A percentile compares a stretch with the other conserved stretches of the same genome.
Evolutionary conservation across 768 basidiomycete species (phyloP).

Genomic region (Macrocybe gigantea): DNA sequence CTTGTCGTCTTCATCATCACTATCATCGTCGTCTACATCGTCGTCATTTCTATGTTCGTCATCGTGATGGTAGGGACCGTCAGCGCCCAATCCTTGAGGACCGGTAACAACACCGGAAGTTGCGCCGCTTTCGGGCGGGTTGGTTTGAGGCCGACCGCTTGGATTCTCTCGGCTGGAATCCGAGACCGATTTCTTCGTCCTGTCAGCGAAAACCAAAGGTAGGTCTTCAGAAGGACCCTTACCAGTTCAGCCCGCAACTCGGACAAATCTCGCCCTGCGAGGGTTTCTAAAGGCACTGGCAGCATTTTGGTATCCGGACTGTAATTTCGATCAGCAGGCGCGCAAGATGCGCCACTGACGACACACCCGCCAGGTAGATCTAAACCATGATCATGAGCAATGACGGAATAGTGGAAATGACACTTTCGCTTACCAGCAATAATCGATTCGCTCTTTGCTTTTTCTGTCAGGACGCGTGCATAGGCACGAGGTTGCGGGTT

Average conservation of each 20-base stretch:
- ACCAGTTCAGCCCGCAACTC: constrained; percentile 17
- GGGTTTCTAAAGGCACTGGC: constrained; percentile 19
- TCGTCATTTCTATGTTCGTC: too few relatives aligned
- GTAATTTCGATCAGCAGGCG: not conserved
- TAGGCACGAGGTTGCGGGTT: constrained; percentile 13
- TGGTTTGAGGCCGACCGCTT: too few relatives aligned
- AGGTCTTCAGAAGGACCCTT: constrained; percentile 1
- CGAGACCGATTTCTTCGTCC: too few relatives aligned
- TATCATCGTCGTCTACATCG: not conserved
- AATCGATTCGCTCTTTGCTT: constrained; percentile 24
- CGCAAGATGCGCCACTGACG: too few relatives aligned
- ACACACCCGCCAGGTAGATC: not conserved
- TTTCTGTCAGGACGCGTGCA: constrained; percentile 20
- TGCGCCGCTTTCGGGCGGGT: too few relatives aligned
- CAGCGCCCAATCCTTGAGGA: too few relatives aligned
- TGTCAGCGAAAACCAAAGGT: not conserved
- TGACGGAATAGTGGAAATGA: too few relatives aligned
- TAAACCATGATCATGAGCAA: not conserved
- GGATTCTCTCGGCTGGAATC: too few relatives aligned
- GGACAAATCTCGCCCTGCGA: constrained; percentile 24
- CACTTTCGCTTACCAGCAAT: constrained; percentile 20
- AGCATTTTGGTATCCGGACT: constrained; percentile 13
- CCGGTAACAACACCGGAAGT: too few relatives aligned
- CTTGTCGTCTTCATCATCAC: not conserved
- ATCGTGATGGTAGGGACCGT: too few relatives aligned